Base-by-base conservation (phyloP, 2,329 filamentous ascomycete genomes). In the Cladorrhinum sp. region DNA sequence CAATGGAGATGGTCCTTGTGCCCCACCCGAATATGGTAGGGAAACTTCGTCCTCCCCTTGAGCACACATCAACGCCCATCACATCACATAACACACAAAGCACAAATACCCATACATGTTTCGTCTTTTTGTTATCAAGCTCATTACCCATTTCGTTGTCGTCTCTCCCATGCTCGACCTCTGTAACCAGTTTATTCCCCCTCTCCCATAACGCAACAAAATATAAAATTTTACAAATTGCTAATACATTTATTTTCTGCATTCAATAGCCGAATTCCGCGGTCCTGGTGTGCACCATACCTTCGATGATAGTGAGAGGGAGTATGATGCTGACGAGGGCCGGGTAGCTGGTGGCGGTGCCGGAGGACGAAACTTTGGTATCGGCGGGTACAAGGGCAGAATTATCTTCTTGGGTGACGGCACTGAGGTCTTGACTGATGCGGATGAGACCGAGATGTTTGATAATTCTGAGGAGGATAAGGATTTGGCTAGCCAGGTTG, bases 11-110 rank as follows among this genome's bases (percentile, higher is more conserved):
- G 95, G 95, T 71, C 95, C 95, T 75, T 98, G 93, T 81, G 95
- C 95, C 76, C 95, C 95, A 78, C 95, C 93, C 73, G 95, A 99
- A 87, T 99, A 98, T 82, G 95, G 95, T 93, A 93, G 88, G 92
- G 86, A 79, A 29, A 24, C 52, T 79, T 74, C 74, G 75, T 78
- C 63, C 54, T 66, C 65, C 60, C 63, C 64, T 65, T 68, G 62
- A 66, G 54, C 38, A 38, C 53, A 25, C 36, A 36, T 12, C 12
- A 36, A 45, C 50, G 24, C 24, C 24, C 36, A 22, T 55, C 20
- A 23, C 58, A n/a, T 55, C 10, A 6, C 20, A 50, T 56, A 38
- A 53, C 27, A 59, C 38, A 48, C 50, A 55, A 51, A 56, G 50
- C 56, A 59, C 55, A 62, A 51, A 51, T 62, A 51, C 36, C 41